Evolutionary conservation across 345 rosid species (phyloP).

Genomic region (Hypericum androsaemum): DNA sequence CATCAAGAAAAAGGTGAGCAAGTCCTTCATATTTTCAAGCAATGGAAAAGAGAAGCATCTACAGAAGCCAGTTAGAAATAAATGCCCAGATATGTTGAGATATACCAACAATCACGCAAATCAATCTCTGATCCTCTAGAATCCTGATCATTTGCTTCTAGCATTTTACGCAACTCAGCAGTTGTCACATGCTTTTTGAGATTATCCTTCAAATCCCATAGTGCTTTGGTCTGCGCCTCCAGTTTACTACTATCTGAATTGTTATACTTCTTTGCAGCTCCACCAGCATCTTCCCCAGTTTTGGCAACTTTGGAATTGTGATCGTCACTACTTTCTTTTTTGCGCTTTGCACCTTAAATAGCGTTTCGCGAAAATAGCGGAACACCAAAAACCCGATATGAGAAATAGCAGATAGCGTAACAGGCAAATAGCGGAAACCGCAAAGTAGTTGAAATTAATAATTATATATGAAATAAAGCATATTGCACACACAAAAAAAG

Average conservation of each 20-base stretch:
- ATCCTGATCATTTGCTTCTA: conserved; percentile 64
- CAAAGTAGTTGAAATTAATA: no score
- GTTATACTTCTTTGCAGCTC: conserved; percentile 14
- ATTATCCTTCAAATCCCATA: conserved; percentile 86
- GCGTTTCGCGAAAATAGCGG: no score
- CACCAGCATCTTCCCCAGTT: conserved; percentile 32
- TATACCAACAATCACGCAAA: conserved; percentile 66
- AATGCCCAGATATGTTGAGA: no score
- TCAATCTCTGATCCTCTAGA: conserved; percentile 81
- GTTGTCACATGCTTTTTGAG: conserved; percentile 68
- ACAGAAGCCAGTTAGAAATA: conserved; percentile 26
- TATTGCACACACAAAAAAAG: no score
- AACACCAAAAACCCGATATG: conserved; percentile 82
- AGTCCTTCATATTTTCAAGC: neutral
- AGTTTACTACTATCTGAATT: conserved; percentile 39
- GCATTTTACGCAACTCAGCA: conserved; percentile 72
- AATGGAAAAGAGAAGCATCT: neutral
- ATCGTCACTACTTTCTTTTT: conserved; percentile 30
- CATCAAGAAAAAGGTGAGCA: no score
- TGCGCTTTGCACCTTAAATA: conserved; percentile 42
- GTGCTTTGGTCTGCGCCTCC: conserved; percentile 68
- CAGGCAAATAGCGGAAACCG: neutral
- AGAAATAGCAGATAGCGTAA: conserved; percentile 62
- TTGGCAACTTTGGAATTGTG: conserved; percentile 50
- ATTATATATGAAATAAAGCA: no score